phyloP scores from a whole-genome alignment of 495 filamentous ascomycete species.

The Pyrenula aspistea region DNA sequence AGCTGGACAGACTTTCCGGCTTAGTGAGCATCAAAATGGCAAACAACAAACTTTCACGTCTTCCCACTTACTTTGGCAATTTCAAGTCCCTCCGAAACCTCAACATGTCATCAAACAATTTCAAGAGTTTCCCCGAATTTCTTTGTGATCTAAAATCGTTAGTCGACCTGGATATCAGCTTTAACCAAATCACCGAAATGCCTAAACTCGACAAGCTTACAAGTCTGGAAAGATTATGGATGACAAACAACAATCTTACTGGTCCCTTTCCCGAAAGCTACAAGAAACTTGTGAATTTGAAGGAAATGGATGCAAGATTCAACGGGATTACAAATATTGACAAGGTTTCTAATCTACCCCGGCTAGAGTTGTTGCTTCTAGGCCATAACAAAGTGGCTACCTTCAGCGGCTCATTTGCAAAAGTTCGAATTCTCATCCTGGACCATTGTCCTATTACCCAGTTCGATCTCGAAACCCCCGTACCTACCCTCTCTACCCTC shows the following conservation, averaged over 20 bases:
- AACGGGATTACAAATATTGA: conserved; percentile 82
- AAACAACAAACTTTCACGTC: conserved; percentile 70
- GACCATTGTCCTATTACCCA: conserved; percentile 90
- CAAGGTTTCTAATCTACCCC: conserved; percentile 66
- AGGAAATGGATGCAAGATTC: conserved; percentile 88
- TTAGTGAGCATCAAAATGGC: conserved; percentile 83
- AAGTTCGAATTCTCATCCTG: conserved; percentile 68
- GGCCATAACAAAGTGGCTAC: conserved; percentile 86
- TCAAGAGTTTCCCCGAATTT: conserved; percentile 73
- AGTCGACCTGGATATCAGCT: conserved; percentile 91
- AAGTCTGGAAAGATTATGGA: conserved; percentile 77
- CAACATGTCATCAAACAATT: conserved; percentile 84
- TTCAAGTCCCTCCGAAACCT: conserved; percentile 69
- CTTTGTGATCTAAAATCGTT: conserved; percentile 70
- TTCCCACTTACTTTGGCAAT: conserved; percentile 70
- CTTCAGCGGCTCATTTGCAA: conserved; percentile 75
- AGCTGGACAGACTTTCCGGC: conserved; percentile 56
- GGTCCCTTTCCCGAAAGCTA: conserved; percentile 63
- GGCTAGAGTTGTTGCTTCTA: conserved; percentile 71
- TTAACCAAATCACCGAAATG: conserved; percentile 73
- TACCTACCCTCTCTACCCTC: conserved; percentile 71
- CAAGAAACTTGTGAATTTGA: conserved; percentile 58
- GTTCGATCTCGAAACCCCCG: conserved; percentile 65
- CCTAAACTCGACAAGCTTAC: conserved; percentile 69
- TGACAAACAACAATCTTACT: conserved; percentile 82